A percentile compares a stretch with the other conserved stretches of the same genome.
Evolutionary conservation across 2,329 filamentous ascomycete genomes (phyloP).

Genomic region (Magnaporthiopsis poae): DNA sequence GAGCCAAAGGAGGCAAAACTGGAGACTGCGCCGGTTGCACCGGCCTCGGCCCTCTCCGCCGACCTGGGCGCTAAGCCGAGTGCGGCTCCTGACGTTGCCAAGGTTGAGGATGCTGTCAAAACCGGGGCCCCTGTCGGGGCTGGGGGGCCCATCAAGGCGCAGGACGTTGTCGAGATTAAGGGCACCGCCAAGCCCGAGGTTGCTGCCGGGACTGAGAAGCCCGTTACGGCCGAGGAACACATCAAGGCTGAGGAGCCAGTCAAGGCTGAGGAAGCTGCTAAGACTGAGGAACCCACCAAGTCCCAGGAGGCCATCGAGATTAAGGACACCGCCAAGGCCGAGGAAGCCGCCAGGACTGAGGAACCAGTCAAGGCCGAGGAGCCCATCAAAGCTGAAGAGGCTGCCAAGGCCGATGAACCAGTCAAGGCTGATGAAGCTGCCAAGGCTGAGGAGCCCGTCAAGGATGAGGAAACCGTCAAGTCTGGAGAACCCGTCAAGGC

Average conservation of each 20-base stretch:
- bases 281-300: not conserved
- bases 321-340: not conserved
- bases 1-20: not conserved
- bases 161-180: not conserved
- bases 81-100: not conserved
- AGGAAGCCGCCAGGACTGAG: not conserved
- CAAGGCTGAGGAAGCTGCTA: too few relatives aligned
- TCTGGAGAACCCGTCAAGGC: not conserved
- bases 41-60: too few relatives aligned
- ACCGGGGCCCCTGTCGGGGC: not conserved
- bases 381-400: not conserved
- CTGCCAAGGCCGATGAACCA: not conserved
- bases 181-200: not conserved
- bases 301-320: constrained; percentile 6
- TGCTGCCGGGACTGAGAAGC: constrained; percentile 5
- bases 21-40: not conserved
- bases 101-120: not conserved
- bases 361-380: not conserved
- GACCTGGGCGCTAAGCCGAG: not conserved
- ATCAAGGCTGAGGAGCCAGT: not conserved
- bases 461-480: constrained; percentile 6
- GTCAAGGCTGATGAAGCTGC: not conserved
- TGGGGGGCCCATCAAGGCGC: not conserved
- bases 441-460: not conserved
- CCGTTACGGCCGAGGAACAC: not conserved